A percentile compares a stretch with the other conserved stretches of the same genome.
phyloP scores from a whole-genome alignment of 352 stramenopile genomes.

The Peronospora belbahrii region DNA sequence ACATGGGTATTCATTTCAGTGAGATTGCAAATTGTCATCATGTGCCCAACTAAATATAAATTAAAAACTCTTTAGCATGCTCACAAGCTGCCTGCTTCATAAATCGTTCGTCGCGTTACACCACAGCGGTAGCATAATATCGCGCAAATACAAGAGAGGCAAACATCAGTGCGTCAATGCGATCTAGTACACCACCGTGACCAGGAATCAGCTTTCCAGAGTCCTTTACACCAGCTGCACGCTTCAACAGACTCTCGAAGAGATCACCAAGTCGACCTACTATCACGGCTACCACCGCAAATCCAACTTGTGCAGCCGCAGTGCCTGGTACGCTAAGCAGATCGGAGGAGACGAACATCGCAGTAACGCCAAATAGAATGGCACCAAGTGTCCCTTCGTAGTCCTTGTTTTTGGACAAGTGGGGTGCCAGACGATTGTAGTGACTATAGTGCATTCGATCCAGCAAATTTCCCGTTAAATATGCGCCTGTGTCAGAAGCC shows the following conservation, averaged over 20 bases:
- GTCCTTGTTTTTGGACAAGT: constrained; percentile 93
- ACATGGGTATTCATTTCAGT: too few relatives aligned
- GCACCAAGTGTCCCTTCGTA: constrained; percentile 91
- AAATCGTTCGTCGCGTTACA: too few relatives aligned
- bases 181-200: constrained; percentile 93
- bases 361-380: constrained; percentile 69
- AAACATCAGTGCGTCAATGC: constrained; percentile 94
- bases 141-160: constrained; percentile 53
- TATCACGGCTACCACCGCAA: constrained; percentile 88
- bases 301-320: constrained; percentile 65
- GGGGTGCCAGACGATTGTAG: constrained; percentile 80
- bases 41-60: too few relatives aligned
- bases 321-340: constrained; percentile 74
- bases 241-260: constrained; percentile 93
- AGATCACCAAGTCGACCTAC: constrained; percentile 91
- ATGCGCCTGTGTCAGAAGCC: constrained; percentile 89
- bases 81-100: too few relatives aligned
- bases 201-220: constrained; percentile 93
- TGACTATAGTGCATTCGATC: constrained; percentile 78
- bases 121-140: constrained; percentile 49
- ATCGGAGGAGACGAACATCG: constrained; percentile 74
- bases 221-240: constrained; percentile 92
- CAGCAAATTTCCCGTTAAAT: constrained; percentile 88
- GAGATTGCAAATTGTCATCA: too few relatives aligned
- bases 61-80: too few relatives aligned